These are phyloP conservation scores for Fraxinus sp. DNA, from an alignment of 305 asterid species.

Conservation along the genomic window DNA sequence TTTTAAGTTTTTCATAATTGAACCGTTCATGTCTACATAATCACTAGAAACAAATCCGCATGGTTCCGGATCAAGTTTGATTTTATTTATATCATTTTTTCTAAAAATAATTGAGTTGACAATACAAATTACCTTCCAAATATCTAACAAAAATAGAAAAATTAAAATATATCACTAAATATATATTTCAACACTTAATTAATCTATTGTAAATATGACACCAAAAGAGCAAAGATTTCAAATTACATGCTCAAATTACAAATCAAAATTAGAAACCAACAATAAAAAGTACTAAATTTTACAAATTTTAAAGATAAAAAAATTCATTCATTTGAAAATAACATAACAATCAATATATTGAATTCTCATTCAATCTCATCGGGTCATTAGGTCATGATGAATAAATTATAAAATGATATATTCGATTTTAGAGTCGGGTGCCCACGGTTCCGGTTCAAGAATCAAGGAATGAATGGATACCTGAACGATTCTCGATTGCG, in stretches of 20 bases:
- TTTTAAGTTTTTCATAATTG: not conserved
- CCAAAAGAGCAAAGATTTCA: not conserved
- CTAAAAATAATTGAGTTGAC: no score
- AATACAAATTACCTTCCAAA: no score
- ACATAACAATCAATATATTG: not conserved
- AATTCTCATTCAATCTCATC: not conserved
- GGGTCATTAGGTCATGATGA: not conserved
- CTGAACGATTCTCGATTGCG: not conserved
- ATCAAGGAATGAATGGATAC: not conserved
- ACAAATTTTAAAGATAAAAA: no score
- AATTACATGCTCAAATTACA: not conserved
- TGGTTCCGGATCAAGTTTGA: no score
- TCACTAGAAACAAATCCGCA: not conserved
- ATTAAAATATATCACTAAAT: no score
- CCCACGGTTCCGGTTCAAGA: not conserved
- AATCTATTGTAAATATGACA: not conserved
- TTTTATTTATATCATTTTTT: no score
- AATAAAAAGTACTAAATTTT: not conserved
- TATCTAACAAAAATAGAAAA: no score
- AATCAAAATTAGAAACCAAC: not conserved
- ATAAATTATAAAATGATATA: no score
- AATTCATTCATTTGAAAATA: not conserved
- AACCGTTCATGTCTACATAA: no score
- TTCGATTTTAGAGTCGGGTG: not conserved
- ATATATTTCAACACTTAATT: not conserved